phyloP scores from a whole-genome alignment of 345 rosid species.

The Sonneratia caseolaris region DNA sequence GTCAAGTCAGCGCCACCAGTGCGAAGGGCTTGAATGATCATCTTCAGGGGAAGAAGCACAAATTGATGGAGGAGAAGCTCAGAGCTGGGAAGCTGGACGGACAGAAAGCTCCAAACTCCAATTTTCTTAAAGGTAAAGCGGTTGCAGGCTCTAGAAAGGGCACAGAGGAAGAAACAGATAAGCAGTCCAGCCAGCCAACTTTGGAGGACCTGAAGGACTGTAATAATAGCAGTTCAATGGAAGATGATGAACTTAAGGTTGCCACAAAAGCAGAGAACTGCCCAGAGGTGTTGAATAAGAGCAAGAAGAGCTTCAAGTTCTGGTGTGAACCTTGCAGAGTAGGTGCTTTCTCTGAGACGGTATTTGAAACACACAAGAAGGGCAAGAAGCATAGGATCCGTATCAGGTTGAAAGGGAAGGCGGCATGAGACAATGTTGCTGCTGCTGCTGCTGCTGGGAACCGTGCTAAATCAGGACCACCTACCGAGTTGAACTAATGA shows the following conservation, averaged over 20 bases:
- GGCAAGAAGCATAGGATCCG: slow-evolving; percentile 45
- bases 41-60: slow-evolving; percentile 36
- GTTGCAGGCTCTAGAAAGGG: neutral
- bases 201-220: neutral
- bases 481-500: neutral
- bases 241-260: slow-evolving; percentile 1
- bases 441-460: neutral
- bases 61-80: slow-evolving; percentile 23
- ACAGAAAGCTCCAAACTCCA: slow-evolving; percentile 10
- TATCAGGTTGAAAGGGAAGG: slow-evolving; percentile 15
- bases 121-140: slow-evolving; percentile 3
- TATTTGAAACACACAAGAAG: slow-evolving; percentile 34
- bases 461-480: no score
- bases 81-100: slow-evolving; percentile 12
- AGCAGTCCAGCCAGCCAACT: neutral
- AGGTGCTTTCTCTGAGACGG: slow-evolving; percentile 18
- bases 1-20: slow-evolving; percentile 28
- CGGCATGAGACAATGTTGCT: neutral
- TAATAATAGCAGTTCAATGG: neutral
- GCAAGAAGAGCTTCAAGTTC: slow-evolving; percentile 16
- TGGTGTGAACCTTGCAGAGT: slow-evolving; percentile 50
- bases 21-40: slow-evolving; percentile 32
- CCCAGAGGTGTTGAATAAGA: neutral
- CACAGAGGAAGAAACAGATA: neutral
- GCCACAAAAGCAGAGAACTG: slow-evolving; percentile 1